A percentile compares a stretch with the other conserved stretches of the same genome.
Evolutionary conservation across 1,139 yeast species (phyloP).

Genomic region (Sugiyamaella xylanicola): DNA sequence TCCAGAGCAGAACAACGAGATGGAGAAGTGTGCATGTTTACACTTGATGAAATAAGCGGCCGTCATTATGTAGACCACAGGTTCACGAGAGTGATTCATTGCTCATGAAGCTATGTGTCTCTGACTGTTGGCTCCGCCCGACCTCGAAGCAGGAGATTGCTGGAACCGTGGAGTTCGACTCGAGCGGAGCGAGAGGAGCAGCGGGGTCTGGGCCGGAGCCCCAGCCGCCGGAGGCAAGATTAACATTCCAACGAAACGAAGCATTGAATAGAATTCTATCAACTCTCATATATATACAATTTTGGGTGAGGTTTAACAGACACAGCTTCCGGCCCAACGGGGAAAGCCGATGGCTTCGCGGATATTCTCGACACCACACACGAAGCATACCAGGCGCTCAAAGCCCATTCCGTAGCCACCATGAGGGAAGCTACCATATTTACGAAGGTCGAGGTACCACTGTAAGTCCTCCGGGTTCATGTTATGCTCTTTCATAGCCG

Average conservation of each 20-base stretch:
- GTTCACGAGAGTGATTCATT: too few relatives aligned
- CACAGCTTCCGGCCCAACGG: slow-evolving; percentile 53
- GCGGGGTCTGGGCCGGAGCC: background rate
- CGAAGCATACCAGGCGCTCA: slow-evolving; percentile 76
- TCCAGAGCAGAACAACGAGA: too few relatives aligned
- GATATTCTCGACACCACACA: slow-evolving; percentile 72
- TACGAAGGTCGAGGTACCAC: slow-evolving; percentile 80
- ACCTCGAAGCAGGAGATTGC: too few relatives aligned
- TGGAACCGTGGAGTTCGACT: too few relatives aligned
- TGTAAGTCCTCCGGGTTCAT: slow-evolving; percentile 56
- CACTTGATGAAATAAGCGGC: too few relatives aligned
- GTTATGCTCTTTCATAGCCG: slow-evolving; percentile 49
- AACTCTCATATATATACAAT: too few relatives aligned
- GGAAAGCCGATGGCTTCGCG: slow-evolving; percentile 89
- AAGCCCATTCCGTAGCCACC: slow-evolving; percentile 98
- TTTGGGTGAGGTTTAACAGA: slow-evolving; percentile 43
- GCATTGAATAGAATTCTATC: too few relatives aligned
- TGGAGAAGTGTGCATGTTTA: too few relatives aligned
- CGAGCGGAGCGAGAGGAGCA: background rate
- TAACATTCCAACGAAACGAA: too few relatives aligned
- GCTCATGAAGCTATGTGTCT: too few relatives aligned
- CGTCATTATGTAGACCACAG: too few relatives aligned
- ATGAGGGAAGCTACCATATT: slow-evolving; percentile 83
- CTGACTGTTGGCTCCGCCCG: too few relatives aligned
- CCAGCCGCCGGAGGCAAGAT: background rate